Base-by-base conservation (phyloP, 345 rosid genomes). In the Triadica sebifera region DNA sequence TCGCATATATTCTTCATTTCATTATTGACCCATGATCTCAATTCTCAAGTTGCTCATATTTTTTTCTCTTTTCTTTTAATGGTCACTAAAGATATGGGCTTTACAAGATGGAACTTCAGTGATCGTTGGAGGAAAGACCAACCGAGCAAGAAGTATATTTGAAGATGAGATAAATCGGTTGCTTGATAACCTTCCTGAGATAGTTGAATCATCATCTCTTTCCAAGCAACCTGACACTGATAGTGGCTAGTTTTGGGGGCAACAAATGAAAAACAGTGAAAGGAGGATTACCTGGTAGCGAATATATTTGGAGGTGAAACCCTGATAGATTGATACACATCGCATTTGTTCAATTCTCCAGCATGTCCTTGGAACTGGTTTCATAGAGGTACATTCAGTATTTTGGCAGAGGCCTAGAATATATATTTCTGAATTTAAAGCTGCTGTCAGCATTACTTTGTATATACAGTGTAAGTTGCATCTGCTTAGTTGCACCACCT, bases 91-190 rank as follows among this genome's bases (percentile, higher is more conserved):
- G 97, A 77, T 94, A 81, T 94, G 98, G 97, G 98, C 97, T 17
- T 75, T 92, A 70, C 98, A 94, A 90, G 90, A 89, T 64, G 98
- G 97, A 77, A 92, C 96, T 39, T 29, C 87, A n/a, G 80, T 92
- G 45, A 71, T 84, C 0, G 81, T 92, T 0, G 97, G 98, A 16
- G 98, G 97, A 72, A 94, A 86, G 89, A 88, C 92, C 6, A 94
- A 94, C 82, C 84, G 98, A 82, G 95, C 93, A 12, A 91, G 92
- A 85, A 88, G 62, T 17, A 87, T 83, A 37, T 92, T 94, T 81
- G 88, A 90, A 5, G 89, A 86, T 22, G 93, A 94, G 66, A 87
- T 92, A 86, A 89, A 94, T 73, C 74, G 87, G 8, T 68, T 94
- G 86, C 97, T 94, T 3, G 87, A 92, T 78, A 79, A 81, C 63